Percentiles rank a stretch among this genome's conserved stretches.
These are phyloP conservation scores for Stagonosporopsis vannaccii DNA, from an alignment of 2,329 filamentous ascomycete genomes.

Conservation along the genomic window DNA sequence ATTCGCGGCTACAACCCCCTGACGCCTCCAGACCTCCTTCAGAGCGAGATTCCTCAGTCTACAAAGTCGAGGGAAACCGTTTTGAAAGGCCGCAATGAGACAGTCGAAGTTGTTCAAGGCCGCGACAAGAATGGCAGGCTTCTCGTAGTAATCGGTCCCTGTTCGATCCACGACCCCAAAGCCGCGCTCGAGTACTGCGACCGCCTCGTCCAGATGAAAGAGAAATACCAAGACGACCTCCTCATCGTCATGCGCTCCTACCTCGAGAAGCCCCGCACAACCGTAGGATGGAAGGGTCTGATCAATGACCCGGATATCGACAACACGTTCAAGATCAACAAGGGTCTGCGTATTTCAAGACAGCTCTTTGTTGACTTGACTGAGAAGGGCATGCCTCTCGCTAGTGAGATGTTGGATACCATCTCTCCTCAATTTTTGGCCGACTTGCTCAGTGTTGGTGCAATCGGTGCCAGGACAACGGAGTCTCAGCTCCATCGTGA, in stretches of 20 bases:
- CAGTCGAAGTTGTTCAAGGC: conserved; percentile 68
- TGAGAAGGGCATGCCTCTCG: conserved; percentile 90
- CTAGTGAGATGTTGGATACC: conserved; percentile 97
- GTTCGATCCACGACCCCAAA: conserved; percentile 94
- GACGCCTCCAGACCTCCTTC: conserved; percentile 90
- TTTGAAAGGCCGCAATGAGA: conserved; percentile 65
- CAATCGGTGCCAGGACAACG: conserved; percentile 94
- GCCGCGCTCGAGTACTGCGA: conserved; percentile 94
- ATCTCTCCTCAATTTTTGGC: conserved; percentile 97
- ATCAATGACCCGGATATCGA: conserved; percentile 99
- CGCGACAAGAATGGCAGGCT: conserved; percentile 64
- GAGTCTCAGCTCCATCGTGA: conserved; percentile 96
- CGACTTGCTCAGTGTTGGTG: conserved; percentile 88
- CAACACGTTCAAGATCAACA: conserved; percentile 99
- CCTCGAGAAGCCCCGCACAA: conserved; percentile 97
- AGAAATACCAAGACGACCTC: conserved; percentile 88
- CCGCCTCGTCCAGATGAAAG: conserved; percentile 77
- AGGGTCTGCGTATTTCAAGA: conserved; percentile 84
- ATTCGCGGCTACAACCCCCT: conserved; percentile 88
- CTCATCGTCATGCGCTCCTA: conserved; percentile 98
- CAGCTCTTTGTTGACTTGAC: conserved; percentile 95
- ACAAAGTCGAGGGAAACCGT: conserved; percentile 62
- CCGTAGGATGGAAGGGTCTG: conserved; percentile 97
- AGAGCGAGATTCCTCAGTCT: conserved; percentile 81
- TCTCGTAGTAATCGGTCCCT: conserved; percentile 88